A percentile compares a stretch with the other conserved stretches of the same genome.
These are phyloP conservation scores for Curvularia sp. DNA, from an alignment of 2,329 filamentous ascomycete species.

Conservation along the genomic window DNA sequence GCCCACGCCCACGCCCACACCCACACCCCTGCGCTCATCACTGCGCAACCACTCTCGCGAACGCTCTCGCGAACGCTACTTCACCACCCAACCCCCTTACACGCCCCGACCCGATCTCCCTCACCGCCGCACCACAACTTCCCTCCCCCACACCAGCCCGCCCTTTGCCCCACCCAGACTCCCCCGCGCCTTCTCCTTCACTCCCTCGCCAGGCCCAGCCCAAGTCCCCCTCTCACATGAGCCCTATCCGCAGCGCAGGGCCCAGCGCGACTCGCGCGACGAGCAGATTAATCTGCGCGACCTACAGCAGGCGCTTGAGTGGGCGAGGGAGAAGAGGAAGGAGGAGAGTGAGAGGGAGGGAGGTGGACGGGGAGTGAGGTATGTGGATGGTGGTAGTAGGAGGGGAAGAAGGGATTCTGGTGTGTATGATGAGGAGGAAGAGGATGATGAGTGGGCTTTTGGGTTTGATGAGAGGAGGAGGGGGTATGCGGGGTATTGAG, in stretches of 20 bases:
- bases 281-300: conserved; percentile 9
- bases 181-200: conserved; percentile 15
- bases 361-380: no score
- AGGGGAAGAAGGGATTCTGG: neutral
- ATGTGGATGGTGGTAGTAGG: neutral
- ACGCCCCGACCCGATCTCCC: conserved; percentile 7
- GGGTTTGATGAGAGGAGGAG: neutral
- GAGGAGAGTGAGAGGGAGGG: neutral
- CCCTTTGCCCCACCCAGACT: conserved; percentile 6
- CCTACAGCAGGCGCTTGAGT: conserved; percentile 12
- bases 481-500: conserved; percentile 1
- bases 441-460: conserved; percentile 13
- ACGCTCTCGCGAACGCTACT: conserved; percentile 7
- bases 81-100: conserved; percentile 14
- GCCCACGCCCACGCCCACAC: no score
- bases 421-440: conserved; percentile 9
- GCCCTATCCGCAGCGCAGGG: no score
- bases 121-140: conserved; percentile 25
- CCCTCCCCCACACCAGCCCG: neutral
- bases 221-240: no score
- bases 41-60: neutral
- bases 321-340: conserved; percentile 12
- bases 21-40: neutral
- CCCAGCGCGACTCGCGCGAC: neutral
- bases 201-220: neutral